Conservation (phyloP, 75 land plant species). For the Cunninghamia lanceolata region DNA sequence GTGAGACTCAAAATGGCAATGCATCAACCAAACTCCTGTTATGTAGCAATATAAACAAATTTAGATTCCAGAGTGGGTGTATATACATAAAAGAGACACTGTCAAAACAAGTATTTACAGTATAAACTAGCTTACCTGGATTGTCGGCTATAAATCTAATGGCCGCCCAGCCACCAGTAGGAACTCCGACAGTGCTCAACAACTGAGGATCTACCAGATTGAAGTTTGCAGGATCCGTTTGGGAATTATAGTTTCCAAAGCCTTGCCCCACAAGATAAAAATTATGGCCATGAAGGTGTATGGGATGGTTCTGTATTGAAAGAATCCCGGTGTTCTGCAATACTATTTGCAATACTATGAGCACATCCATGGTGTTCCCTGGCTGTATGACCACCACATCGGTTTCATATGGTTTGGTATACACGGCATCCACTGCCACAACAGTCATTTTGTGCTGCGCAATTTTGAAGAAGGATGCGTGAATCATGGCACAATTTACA, state of each 20-base stretch:
- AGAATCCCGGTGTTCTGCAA: conserved; percentile 53
- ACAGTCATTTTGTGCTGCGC: conserved; percentile 34
- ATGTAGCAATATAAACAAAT: not conserved
- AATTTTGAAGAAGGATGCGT: conserved; percentile 47
- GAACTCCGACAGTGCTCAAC: conserved; percentile 55
- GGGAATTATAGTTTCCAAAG: conserved; percentile 50
- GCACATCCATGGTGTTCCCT: conserved; percentile 59
- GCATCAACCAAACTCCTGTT: conserved; percentile 71
- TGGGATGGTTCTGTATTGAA: conserved; percentile 54
- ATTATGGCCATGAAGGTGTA: conserved; percentile 67
- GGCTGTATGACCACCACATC: conserved; percentile 43
- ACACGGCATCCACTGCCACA: conserved; percentile 36
- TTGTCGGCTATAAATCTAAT: conserved; percentile 63
- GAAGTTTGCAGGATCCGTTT: conserved; percentile 37
- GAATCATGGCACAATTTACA: conserved; percentile 37
- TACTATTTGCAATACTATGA: conserved; percentile 55
- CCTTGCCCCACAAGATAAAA: conserved; percentile 65
- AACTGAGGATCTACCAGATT: conserved; percentile 56
- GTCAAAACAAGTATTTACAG: too few species aligned
- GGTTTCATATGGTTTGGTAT: conserved; percentile 45
- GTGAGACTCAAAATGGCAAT: conserved; percentile 67
- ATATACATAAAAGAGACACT: not conserved
- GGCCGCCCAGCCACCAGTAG: conserved; percentile 61
- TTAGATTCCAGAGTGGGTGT: not conserved
- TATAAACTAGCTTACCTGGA: conserved; percentile 37